These are phyloP conservation scores for Mortierella claussenii DNA, from an alignment of 192 early-diverging fungal genomes.

Conservation along the genomic window DNA sequence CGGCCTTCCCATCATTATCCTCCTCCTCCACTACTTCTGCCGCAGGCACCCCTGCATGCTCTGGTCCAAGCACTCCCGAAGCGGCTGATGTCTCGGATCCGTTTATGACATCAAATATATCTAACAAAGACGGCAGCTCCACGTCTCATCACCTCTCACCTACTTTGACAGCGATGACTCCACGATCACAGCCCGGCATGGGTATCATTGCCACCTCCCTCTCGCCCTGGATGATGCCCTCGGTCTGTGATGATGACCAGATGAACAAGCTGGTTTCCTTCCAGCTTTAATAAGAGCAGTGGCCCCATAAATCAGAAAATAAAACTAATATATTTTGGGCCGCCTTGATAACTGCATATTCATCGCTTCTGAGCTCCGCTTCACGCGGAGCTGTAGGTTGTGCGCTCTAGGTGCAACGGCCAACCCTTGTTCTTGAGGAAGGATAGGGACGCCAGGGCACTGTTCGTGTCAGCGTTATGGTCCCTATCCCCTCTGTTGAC, in stretches of 20 bases:
- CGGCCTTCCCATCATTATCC: background rate
- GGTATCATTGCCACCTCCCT: background rate
- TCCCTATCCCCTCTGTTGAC: too few relatives aligned
- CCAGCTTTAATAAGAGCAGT: constrained; percentile 29
- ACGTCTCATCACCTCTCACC: background rate
- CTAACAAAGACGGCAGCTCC: background rate
- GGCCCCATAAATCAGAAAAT: too few relatives aligned
- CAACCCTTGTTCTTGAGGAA: too few relatives aligned
- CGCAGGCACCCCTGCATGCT: background rate
- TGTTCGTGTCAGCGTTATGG: too few relatives aligned
- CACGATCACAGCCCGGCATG: background rate
- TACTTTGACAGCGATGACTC: background rate
- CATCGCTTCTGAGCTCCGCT: too few relatives aligned
- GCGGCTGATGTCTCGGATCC: constrained; percentile 31
- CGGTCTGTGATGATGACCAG: constrained; percentile 50
- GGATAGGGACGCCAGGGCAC: too few relatives aligned
- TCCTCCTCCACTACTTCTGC: constrained; percentile 5
- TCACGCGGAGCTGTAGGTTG: too few relatives aligned
- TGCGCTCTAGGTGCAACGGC: too few relatives aligned
- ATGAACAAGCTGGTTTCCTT: constrained; percentile 54
- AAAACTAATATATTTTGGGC: too few relatives aligned
- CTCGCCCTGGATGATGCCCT: constrained; percentile 50
- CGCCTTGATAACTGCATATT: too few relatives aligned
- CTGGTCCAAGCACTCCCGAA: constrained; percentile 17
- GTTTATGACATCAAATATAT: constrained; percentile 6